A percentile compares a stretch with the other conserved stretches of the same genome.
These are phyloP conservation scores for Haplosporangium gracile DNA, from an alignment of 192 early-diverging fungal genomes.

Conservation along the genomic window DNA sequence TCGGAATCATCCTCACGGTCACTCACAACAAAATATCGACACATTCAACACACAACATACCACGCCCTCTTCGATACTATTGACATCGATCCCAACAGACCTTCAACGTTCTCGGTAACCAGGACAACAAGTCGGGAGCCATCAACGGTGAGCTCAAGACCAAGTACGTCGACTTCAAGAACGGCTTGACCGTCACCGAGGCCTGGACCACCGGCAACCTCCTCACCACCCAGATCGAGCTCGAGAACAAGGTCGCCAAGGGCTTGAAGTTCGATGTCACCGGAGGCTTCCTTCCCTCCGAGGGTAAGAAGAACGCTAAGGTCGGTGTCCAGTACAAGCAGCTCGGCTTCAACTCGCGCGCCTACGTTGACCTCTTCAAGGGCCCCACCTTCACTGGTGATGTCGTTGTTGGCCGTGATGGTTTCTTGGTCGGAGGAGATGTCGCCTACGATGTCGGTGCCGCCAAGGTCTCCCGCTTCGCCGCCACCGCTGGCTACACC, in stretches of 20 bases:
- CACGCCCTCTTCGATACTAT: not conserved
- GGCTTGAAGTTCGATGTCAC: slow-evolving; percentile 95
- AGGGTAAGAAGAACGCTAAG: slow-evolving; percentile 85
- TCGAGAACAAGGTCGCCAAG: slow-evolving; percentile 93
- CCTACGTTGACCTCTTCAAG: slow-evolving; percentile 94
- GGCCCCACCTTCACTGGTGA: slow-evolving; percentile 92
- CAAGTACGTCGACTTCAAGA: slow-evolving; percentile 94
- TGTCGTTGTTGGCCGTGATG: slow-evolving; percentile 90
- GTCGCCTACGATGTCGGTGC: slow-evolving; percentile 93
- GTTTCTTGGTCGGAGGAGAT: slow-evolving; percentile 93
- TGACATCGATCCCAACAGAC: slow-evolving; percentile 16
- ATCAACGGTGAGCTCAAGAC: slow-evolving; percentile 97
- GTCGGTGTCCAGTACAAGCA: slow-evolving; percentile 96
- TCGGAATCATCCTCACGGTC: slow-evolving; percentile 8
- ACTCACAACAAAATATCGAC: not conserved
- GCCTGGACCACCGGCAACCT: slow-evolving; percentile 97
- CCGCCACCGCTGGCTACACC: slow-evolving; percentile 88
- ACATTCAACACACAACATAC: not conserved
- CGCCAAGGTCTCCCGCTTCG: slow-evolving; percentile 89
- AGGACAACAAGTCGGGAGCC: slow-evolving; percentile 93
- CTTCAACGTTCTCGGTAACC: slow-evolving; percentile 71
- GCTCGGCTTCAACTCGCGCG: slow-evolving; percentile 90
- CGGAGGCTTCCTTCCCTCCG: slow-evolving; percentile 87
- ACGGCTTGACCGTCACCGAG: slow-evolving; percentile 95
- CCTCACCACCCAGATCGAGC: slow-evolving; percentile 92